These are phyloP conservation scores for Cronartium ribicola DNA, from an alignment of 1,284 basidiomycete species.

Conservation along the genomic window DNA sequence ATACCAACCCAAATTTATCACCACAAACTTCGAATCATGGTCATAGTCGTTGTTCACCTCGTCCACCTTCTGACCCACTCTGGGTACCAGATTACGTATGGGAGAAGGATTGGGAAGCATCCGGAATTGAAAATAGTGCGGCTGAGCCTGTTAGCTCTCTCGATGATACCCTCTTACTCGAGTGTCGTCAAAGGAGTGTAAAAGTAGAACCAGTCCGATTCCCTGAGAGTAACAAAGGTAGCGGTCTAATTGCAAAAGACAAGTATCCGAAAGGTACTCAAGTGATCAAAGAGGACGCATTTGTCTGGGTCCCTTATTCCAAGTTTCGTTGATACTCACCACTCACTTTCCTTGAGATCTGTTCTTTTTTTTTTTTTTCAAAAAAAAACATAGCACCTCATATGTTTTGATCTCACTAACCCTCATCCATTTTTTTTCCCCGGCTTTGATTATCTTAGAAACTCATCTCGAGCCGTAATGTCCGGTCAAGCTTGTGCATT, in stretches of 20 bases:
- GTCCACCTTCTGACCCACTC: slow-evolving; percentile 29
- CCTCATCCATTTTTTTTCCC: neutral
- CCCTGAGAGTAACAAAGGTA: slow-evolving; percentile 36
- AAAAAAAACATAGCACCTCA: neutral
- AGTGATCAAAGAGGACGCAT: slow-evolving; percentile 41
- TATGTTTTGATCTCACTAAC: neutral
- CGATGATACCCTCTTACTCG: slow-evolving; percentile 31
- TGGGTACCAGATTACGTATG: slow-evolving; percentile 38
- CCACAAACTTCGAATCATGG: slow-evolving; percentile 4
- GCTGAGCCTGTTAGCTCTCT: slow-evolving; percentile 36
- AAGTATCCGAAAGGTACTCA: slow-evolving; percentile 24
- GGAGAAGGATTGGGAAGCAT: slow-evolving; percentile 42
- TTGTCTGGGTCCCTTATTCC: slow-evolving; percentile 36
- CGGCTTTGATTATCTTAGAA: slow-evolving; percentile 3
- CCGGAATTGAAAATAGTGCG: slow-evolving; percentile 17
- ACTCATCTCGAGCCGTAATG: slow-evolving; percentile 26
- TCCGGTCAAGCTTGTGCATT: slow-evolving; percentile 38
- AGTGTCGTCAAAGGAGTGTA: slow-evolving; percentile 30
- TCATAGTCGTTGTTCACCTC: slow-evolving; percentile 1
- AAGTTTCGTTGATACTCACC: slow-evolving; percentile 19
- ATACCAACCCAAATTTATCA: slow-evolving; percentile 26
- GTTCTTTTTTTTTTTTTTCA: neutral
- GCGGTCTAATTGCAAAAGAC: slow-evolving; percentile 39
- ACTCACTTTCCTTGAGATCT: neutral
- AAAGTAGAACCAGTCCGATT: slow-evolving; percentile 42